Evolutionary conservation across 2,329 filamentous ascomycete species (phyloP).

Genomic region (Dothideomycetes sp.): DNA sequence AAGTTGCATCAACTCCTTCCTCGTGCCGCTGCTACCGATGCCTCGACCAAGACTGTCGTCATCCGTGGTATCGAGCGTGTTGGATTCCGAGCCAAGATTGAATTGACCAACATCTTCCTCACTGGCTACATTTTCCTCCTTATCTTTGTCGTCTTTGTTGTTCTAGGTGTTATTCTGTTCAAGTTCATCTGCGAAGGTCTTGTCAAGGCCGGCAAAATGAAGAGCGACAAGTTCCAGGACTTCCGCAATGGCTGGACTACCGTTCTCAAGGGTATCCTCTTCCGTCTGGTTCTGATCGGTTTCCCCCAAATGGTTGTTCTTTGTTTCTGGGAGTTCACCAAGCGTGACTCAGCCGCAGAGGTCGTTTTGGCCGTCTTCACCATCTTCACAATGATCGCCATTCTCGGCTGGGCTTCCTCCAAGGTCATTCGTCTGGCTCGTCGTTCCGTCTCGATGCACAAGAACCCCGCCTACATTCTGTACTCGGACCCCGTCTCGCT

Average conservation of each 20-base stretch:
- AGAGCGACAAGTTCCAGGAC: conserved; percentile 76
- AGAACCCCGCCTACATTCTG: conserved; percentile 92
- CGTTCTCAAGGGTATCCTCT: conserved; percentile 86
- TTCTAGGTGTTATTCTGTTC: conserved; percentile 64
- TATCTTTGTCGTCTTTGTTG: conserved; percentile 67
- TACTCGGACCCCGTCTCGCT: conserved; percentile 90
- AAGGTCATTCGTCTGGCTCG: conserved; percentile 87
- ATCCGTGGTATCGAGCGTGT: conserved; percentile 83
- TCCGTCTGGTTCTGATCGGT: conserved; percentile 76
- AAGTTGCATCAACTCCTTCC: conserved; percentile 40
- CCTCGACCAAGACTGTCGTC: conserved; percentile 33
- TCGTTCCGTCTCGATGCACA: conserved; percentile 81
- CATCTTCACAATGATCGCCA: conserved; percentile 67
- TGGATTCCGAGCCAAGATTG: conserved; percentile 75
- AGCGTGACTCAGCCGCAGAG: conserved; percentile 74
- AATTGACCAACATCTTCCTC: conserved; percentile 86
- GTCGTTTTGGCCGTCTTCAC: conserved; percentile 84
- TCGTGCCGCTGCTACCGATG: conserved; percentile 18
- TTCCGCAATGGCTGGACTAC: conserved; percentile 93
- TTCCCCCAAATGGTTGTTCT: conserved; percentile 86
- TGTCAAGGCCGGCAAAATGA: conserved; percentile 67
- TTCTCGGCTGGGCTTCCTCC: conserved; percentile 75
- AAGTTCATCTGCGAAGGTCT: conserved; percentile 72
- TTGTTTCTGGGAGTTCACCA: conserved; percentile 87
- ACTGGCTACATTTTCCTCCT: conserved; percentile 85